Evolutionary conservation across 805 yeast species (phyloP).

Genomic region (Metschnikowia kunwiensis): DNA sequence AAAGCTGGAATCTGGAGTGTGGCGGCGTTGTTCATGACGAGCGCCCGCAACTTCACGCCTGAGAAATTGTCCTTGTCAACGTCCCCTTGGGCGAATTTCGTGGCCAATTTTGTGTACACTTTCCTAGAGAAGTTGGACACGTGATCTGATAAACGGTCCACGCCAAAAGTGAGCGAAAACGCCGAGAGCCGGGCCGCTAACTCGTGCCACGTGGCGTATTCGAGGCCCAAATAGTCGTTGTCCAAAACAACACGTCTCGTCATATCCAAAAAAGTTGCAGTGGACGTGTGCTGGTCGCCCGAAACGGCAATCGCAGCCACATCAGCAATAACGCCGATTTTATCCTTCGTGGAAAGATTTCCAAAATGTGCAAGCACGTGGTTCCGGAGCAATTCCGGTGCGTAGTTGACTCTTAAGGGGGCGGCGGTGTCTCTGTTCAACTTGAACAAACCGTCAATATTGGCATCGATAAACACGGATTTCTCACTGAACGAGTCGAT

Average conservation of each 20-base stretch:
- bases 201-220: conserved; percentile 55
- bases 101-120: conserved; percentile 32
- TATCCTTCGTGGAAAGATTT: conserved; percentile 44
- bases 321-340: conserved; percentile 56
- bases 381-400: conserved; percentile 37
- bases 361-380: conserved; percentile 39
- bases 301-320: conserved; percentile 47
- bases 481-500: conserved; percentile 27
- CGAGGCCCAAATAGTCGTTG: conserved; percentile 28
- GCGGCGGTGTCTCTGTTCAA: conserved; percentile 51
- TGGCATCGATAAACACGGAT: not conserved
- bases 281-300: conserved; percentile 34
- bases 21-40: conserved; percentile 42
- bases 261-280: conserved; percentile 45
- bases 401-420: conserved; percentile 53
- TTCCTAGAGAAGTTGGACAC: conserved; percentile 21
- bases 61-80: conserved; percentile 26
- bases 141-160: no score
- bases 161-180: conserved; percentile 36
- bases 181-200: conserved; percentile 39
- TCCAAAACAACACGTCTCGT: conserved; percentile 29
- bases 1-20: conserved; percentile 36
- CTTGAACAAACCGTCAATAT: conserved; percentile 34
- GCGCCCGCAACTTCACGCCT: conserved; percentile 33
- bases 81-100: conserved; percentile 19